A percentile compares a stretch with the other conserved stretches of the same genome.
These are phyloP conservation scores for Colletotrichum sp. DNA, from an alignment of 2,329 filamentous ascomycete genomes.

Conservation along the genomic window DNA sequence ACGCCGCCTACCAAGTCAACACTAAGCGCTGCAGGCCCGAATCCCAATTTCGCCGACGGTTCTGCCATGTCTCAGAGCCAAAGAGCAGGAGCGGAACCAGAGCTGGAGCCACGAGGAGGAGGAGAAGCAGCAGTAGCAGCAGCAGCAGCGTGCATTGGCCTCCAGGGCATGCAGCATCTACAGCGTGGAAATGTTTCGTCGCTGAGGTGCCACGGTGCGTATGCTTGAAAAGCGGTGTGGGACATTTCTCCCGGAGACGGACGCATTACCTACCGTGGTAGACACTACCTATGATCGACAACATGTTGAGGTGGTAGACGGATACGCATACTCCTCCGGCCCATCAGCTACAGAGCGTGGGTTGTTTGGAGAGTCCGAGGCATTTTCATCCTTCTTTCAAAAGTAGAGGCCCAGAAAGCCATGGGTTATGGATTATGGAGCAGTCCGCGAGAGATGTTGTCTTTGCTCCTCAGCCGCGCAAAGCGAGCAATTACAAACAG, in stretches of 20 bases:
- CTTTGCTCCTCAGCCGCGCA: neutral
- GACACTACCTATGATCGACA: neutral
- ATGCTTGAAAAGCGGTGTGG: slow-evolving; percentile 12
- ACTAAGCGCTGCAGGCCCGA: neutral
- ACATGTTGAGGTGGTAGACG: neutral
- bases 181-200: neutral
- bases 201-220: neutral
- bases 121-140: neutral
- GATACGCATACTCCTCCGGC: slow-evolving; percentile 2
- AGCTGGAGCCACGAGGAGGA: neutral
- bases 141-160: neutral
- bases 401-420: neutral
- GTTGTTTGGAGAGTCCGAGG: neutral
- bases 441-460: neutral
- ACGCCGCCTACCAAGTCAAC: neutral
- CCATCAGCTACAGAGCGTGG: neutral
- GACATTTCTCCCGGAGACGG: neutral
- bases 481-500: neutral
- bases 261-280: neutral
- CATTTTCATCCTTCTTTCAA: neutral
- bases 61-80: neutral
- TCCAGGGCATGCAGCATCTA: neutral
- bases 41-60: neutral
- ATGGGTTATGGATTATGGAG: neutral
- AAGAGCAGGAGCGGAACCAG: neutral